These are phyloP conservation scores for Glycine soja DNA, from an alignment of 306 rosid species.

Conservation along the genomic window DNA sequence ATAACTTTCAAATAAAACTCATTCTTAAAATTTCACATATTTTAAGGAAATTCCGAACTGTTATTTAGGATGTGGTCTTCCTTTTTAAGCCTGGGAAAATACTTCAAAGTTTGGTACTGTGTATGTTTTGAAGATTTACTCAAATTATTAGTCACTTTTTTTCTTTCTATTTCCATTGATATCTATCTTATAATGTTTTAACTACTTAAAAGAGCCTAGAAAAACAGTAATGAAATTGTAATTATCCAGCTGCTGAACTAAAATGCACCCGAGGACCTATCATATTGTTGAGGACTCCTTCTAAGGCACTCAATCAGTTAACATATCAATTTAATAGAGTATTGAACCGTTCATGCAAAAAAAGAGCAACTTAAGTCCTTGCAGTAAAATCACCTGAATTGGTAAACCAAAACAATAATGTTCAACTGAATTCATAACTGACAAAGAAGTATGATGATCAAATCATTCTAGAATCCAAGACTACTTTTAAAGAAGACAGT, in stretches of 20 bases:
- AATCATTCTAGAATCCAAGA: background rate
- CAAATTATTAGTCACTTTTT: no score
- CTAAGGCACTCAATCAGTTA: background rate
- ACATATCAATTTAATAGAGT: background rate
- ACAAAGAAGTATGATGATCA: background rate
- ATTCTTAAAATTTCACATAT: background rate
- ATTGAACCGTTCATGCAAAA: slow-evolving; percentile 8
- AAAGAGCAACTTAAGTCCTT: background rate
- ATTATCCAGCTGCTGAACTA: background rate
- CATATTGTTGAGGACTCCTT: background rate
- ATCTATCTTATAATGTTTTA: background rate
- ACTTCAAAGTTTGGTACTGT: background rate
- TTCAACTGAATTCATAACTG: background rate
- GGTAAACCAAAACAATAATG: background rate
- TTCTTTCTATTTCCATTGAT: background rate
- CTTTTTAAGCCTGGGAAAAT: background rate
- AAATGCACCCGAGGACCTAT: slow-evolving; percentile 14
- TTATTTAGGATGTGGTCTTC: background rate
- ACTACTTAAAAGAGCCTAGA: background rate
- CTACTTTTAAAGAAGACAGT: background rate
- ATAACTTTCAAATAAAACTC: background rate
- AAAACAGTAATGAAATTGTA: background rate
- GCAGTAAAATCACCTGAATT: background rate
- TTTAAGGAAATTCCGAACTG: background rate
- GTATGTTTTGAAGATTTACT: no score